phyloP scores from a whole-genome alignment of 805 yeast species.

The Candida krabiensis region DNA sequence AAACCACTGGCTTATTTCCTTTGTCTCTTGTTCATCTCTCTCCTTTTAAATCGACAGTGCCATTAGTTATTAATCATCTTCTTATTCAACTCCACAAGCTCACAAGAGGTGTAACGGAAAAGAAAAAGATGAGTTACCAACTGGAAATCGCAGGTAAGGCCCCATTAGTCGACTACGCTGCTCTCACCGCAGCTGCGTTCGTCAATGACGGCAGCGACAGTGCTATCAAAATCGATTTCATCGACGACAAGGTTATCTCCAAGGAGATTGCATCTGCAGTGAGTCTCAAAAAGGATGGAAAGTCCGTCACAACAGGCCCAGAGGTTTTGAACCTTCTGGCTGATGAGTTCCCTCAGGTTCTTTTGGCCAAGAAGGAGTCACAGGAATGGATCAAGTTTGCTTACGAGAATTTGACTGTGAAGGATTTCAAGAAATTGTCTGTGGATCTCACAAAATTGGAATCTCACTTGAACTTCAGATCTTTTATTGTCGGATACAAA shows the following conservation, averaged over 20 bases:
- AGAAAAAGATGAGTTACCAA: constrained; percentile 33
- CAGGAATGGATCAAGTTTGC: constrained; percentile 69
- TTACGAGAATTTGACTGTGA: constrained; percentile 64
- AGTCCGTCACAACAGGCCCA: constrained; percentile 40
- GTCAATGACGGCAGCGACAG: constrained; percentile 54
- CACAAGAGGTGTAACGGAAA: too few relatives aligned
- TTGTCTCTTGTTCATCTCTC: too few relatives aligned
- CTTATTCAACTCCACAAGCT: too few relatives aligned
- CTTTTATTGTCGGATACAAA: constrained; percentile 70
- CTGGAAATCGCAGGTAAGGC: constrained; percentile 85
- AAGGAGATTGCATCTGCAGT: constrained; percentile 39
- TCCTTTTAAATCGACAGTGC: too few relatives aligned
- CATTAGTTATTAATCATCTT: too few relatives aligned
- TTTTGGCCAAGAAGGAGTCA: constrained; percentile 39
- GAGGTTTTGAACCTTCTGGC: constrained; percentile 52
- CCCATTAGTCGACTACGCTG: constrained; percentile 75
- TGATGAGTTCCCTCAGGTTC: constrained; percentile 48
- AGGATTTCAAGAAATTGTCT: constrained; percentile 86
- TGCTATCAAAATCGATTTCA: constrained; percentile 59
- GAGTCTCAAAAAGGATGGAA: constrained; percentile 45
- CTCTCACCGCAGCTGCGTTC: constrained; percentile 74
- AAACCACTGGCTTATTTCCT: too few relatives aligned
- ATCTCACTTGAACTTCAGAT: constrained; percentile 78
- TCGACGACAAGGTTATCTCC: constrained; percentile 70
- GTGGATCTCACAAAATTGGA: constrained; percentile 79